Evolutionary conservation across 371 early-diverging fungal genomes (phyloP).

Genomic region (Mucor lusitanicus): DNA sequence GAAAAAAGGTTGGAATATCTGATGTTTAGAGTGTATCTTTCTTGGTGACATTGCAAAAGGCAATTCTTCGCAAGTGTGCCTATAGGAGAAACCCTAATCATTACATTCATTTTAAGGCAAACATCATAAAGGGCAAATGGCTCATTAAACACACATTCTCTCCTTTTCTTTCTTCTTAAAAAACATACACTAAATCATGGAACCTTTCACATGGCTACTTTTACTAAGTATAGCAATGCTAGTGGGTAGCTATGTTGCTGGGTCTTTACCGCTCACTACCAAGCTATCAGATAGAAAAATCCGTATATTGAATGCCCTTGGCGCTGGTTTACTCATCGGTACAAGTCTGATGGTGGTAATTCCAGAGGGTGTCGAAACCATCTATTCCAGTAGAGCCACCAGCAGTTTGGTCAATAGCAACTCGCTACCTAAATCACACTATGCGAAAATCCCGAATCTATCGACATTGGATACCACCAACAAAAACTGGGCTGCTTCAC

Average conservation of each 20-base stretch:
- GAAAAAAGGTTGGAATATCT: too few species aligned
- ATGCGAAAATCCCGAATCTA: background rate
- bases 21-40: background rate
- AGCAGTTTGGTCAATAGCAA: background rate
- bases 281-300: constrained; percentile 75
- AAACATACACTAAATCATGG: constrained; percentile 31
- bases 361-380: constrained; percentile 92
- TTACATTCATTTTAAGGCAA: background rate
- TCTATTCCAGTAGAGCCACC: constrained; percentile 44
- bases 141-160: background rate
- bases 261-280: constrained; percentile 83
- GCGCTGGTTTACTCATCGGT: constrained; percentile 89
- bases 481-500: background rate
- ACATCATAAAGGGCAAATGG: background rate
- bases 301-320: constrained; percentile 80
- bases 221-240: constrained; percentile 83
- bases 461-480: constrained; percentile 11
- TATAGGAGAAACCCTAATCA: background rate
- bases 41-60: too few species aligned
- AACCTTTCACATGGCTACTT: constrained; percentile 71
- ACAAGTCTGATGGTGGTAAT: constrained; percentile 89
- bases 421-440: background rate
- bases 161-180: background rate
- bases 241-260: constrained; percentile 84
- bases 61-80: background rate